These are phyloP conservation scores for Leishmania guyanensis DNA, from an alignment of 208 protist species.

Conservation along the genomic window DNA sequence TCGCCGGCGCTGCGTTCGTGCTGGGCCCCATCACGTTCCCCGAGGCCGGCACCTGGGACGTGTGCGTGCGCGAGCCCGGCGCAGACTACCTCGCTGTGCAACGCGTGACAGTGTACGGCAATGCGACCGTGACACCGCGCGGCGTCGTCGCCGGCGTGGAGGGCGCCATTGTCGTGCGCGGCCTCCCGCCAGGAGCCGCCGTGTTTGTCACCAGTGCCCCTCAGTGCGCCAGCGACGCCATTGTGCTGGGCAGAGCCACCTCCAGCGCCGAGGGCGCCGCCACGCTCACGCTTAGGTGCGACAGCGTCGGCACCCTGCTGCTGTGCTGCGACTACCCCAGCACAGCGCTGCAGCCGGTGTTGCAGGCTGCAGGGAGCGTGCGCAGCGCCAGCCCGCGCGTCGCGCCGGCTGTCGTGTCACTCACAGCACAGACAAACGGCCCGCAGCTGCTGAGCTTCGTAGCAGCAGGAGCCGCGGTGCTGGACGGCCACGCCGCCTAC, in stretches of 20 bases:
- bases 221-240: conserved; percentile 8
- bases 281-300: conserved; percentile 4
- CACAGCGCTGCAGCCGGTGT: not conserved
- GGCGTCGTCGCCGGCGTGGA: conserved; percentile 14
- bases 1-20: conserved; percentile 5
- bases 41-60: conserved; percentile 29
- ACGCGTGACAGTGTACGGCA: conserved; percentile 37
- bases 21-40: conserved; percentile 29
- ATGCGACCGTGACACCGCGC: conserved; percentile 22
- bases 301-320: conserved; percentile 1
- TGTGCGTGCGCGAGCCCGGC: conserved; percentile 36
- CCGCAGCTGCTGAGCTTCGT: not conserved
- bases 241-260: conserved; percentile 1
- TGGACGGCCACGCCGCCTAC: not conserved
- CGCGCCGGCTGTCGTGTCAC: conserved; percentile 7
- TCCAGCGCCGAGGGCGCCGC: conserved; percentile 8
- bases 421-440: conserved; percentile 12
- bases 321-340: conserved; percentile 16
- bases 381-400: conserved; percentile 30
- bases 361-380: conserved; percentile 33
- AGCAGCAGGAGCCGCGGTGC: not conserved
- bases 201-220: conserved; percentile 17
- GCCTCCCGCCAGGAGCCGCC: conserved; percentile 31
- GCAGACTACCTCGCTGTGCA: conserved; percentile 17
- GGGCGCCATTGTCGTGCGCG: conserved; percentile 7